Conservation (phyloP, 352 stramenopile species). For the Phytophthora tubulina region DNA sequence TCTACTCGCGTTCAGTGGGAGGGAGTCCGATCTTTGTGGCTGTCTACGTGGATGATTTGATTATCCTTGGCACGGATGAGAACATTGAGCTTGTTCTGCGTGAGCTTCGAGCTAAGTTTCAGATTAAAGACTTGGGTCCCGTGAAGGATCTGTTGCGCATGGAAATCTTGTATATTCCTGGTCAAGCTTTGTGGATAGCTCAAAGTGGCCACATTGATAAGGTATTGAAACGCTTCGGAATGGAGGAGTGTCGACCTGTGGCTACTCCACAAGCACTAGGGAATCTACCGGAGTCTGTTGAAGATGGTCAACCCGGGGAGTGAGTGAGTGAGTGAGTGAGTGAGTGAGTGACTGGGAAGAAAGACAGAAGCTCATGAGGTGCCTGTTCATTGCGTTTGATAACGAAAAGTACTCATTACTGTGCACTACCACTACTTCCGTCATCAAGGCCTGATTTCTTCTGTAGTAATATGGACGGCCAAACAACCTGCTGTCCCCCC, state of each 20-base stretch:
- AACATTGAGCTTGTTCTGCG: conserved; percentile 12
- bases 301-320: conserved; percentile 2
- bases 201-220: conserved; percentile 19
- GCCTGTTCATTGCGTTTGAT: too few species aligned
- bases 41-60: conserved; percentile 18
- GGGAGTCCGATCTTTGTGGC: conserved; percentile 9
- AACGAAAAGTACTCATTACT: too few species aligned
- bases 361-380: too few species aligned
- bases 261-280: conserved; percentile 16
- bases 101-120: conserved; percentile 10
- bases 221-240: conserved; percentile 11
- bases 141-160: conserved; percentile 14
- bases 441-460: too few species aligned
- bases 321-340: too few species aligned
- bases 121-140: conserved; percentile 19
- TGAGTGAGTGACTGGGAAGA: too few species aligned
- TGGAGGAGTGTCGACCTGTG: conserved; percentile 13
- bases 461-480: too few species aligned
- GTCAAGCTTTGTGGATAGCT: conserved; percentile 8
- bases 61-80: not conserved
- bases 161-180: conserved; percentile 6
- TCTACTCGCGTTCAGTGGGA: conserved; percentile 15
- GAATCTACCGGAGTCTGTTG: not conserved
- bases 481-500: too few species aligned
- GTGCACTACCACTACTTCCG: too few species aligned